These are phyloP conservation scores for Sistotremastrum niveocremeum DNA, from an alignment of 768 basidiomycete genomes.

Conservation along the genomic window DNA sequence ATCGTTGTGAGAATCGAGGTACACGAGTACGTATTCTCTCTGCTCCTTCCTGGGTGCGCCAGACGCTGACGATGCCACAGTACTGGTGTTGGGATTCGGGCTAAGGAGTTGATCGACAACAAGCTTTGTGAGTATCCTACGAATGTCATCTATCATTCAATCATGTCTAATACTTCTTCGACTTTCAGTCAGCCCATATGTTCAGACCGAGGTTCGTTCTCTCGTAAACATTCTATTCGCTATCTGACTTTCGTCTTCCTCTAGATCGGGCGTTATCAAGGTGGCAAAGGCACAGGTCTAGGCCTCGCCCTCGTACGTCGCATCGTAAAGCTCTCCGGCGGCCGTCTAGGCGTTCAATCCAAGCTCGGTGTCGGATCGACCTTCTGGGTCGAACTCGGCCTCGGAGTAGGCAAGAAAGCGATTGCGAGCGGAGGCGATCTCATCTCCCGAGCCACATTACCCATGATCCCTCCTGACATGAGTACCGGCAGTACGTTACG, in stretches of 20 bases:
- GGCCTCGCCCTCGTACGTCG: constrained; percentile 31
- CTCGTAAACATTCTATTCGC: neutral
- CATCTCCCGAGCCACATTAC: too few relatives aligned
- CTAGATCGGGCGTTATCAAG: constrained; percentile 22
- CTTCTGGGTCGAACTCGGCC: constrained; percentile 27
- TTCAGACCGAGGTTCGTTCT: constrained; percentile 3
- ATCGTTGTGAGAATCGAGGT: constrained; percentile 82
- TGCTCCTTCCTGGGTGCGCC: too few relatives aligned
- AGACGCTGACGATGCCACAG: too few relatives aligned
- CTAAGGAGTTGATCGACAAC: constrained; percentile 18
- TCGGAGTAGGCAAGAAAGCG: constrained; percentile 8
- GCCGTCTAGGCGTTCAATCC: constrained; percentile 20
- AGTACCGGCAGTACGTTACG: too few relatives aligned
- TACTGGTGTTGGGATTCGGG: too few relatives aligned
- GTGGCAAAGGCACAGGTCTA: constrained; percentile 29
- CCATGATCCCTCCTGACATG: too few relatives aligned
- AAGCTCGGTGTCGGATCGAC: constrained; percentile 25
- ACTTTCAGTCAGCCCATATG: constrained; percentile 1
- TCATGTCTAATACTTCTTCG: neutral
- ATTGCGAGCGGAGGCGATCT: constrained; percentile 1
- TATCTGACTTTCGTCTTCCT: neutral
- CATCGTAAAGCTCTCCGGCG: constrained; percentile 28
- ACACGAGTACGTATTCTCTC: too few relatives aligned
- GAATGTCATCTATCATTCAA: too few relatives aligned
- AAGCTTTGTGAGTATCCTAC: constrained; percentile 6